Percentiles rank a stretch among this genome's conserved stretches.
Evolutionary conservation across 306 rosid species (phyloP).

Genomic region (Rosa multiflora): DNA sequence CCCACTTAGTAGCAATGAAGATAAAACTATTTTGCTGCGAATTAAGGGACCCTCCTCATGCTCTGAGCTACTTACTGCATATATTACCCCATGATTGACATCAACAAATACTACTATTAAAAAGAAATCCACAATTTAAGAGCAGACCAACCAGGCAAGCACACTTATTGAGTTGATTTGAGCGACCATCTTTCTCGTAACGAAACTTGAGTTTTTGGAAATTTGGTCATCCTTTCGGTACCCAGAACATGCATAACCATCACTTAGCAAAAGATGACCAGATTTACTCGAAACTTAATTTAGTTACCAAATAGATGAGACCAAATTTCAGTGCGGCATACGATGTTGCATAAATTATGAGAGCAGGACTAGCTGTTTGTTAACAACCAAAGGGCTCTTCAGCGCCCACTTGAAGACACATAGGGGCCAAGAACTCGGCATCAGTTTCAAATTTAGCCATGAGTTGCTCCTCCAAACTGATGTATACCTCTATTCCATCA

Average conservation of each 20-base stretch:
- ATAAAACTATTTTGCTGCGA: too few relatives aligned
- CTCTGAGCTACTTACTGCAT: too few relatives aligned
- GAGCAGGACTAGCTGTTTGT: background rate
- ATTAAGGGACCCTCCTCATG: too few relatives aligned
- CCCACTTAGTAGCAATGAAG: too few relatives aligned
- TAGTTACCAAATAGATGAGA: too few relatives aligned
- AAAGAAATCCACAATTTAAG: background rate
- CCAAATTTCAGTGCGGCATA: too few relatives aligned
- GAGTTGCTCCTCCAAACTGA: conserved; percentile 39
- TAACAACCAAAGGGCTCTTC: background rate
- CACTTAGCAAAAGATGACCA: too few relatives aligned
- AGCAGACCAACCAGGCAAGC: background rate
- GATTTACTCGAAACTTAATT: background rate
- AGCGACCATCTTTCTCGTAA: background rate
- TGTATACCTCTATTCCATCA: conserved; percentile 46
- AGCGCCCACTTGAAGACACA: background rate
- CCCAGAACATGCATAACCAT: too few relatives aligned
- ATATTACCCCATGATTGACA: background rate
- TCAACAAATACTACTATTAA: background rate
- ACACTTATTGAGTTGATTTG: background rate
- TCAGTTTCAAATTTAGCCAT: conserved; percentile 50
- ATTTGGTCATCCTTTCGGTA: background rate
- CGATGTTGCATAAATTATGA: background rate
- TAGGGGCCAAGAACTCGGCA: conserved; percentile 15
- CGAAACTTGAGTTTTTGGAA: background rate